Base-by-base conservation (phyloP, 805 yeast genomes). In the Cyberlindnera samutprakarnensis region DNA sequence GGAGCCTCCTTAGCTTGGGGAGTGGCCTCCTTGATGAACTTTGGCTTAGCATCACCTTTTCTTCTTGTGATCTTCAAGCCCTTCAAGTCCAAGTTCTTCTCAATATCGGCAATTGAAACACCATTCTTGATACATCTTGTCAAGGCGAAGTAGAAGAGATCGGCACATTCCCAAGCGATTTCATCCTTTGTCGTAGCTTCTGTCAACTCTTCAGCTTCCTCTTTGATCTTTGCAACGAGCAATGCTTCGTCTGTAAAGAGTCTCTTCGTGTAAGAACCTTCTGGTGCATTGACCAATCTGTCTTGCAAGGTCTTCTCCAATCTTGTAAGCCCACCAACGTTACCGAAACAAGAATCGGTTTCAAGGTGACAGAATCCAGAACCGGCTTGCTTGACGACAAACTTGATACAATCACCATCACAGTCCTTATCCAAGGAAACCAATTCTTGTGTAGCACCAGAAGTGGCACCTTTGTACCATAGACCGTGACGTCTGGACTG, bases 161-260 rank as follows among this genome's bases (percentile, higher is more conserved):
- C 98, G 7, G 98, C 98, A 32, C 94, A 90, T 62, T 92, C 98
- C 96, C 96, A 92, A 0, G 97, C 81, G 33, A 86, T 71, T 36
- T 90, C 80, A 2, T 70, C 71, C 47, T 68, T 68, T 6, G 64
- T 49, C 23, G 66, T 66, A 13, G 98, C 97, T 37, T 87, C 96
- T 20, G 87, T 75, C 41, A 92, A 72, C 59, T 92, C 98, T 50
- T 90, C 96, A 27, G 96, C 94, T 60, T 92, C 98, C 62, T 92
- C 98, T 56, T 77, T 75, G 60, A 92, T 79, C 66, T 92, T 85
- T 17, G 97, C 96, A 35, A 69, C 64, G 45, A 92, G 68, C 31
- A 92, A 65, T 17, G 66, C 68, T 25, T 74, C 75, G 59, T 92
- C 97, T 31, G 73, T 68, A 51, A 90, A 87, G 40, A 92, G 64